Base-by-base conservation (phyloP, 2,329 filamentous ascomycete species). In the Penicillium sp. region DNA sequence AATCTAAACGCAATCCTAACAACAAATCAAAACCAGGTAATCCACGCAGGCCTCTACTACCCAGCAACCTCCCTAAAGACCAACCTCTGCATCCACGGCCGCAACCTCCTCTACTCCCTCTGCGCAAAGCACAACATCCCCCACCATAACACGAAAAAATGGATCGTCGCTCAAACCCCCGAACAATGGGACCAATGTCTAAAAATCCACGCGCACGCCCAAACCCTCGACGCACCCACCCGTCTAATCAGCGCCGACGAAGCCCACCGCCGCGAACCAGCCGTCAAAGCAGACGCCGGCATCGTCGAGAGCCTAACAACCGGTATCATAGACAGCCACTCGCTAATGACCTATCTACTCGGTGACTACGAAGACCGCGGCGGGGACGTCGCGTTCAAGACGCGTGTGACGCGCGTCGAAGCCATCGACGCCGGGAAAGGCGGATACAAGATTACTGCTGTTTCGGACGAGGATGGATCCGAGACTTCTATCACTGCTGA, bases 21-120 rank as follows among this genome's bases (percentile, higher is more conserved):
- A 31, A 16, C 1, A 18, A 4, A 18, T 9, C 18, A n/a, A 14
- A 16, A 11, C 7, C 52, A 83, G 81, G 92, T 97, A 47, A 95
- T 99, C 61, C 93, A 99, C 69, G 93, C 89, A 1, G 93, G 93
- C 12, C 80, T 97, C 56, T 97, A 96, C 78, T 96, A 96, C 71
- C 88, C 87, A 13, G 67, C 77, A 5, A 71, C 74, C 34, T 86
- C 84, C 1, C 81, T 96, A 45, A 99, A 99, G 73, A 89, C 91
- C 1, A 73, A 74, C 13, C 81, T 99, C 11, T 99, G 93, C 72
- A 77, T 96, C 56, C 75, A 77, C 28, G 93, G 93, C 52, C 85
- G 85, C 59, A 67, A 84, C 28, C 76, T 89, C 67, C 76, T 97
- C 51, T 99, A 99, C 72, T 78, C 76, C 3, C 81, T 95, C 35